phyloP scores from a whole-genome alignment of 139 green algal species.

The Picochlorum sp. region DNA sequence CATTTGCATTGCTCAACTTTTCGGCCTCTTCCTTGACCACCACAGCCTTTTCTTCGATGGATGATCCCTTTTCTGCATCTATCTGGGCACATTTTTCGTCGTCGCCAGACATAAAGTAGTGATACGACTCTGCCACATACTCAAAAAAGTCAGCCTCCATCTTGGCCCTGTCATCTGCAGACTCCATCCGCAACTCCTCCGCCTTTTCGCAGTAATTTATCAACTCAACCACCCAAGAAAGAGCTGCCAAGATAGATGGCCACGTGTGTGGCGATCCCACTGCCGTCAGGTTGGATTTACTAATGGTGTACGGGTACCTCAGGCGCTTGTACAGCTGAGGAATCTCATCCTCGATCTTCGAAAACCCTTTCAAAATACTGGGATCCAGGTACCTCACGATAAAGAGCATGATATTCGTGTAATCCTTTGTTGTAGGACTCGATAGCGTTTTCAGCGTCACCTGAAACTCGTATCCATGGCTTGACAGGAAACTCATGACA shows the following conservation, averaged over 20 bases:
- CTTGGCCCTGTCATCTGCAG: slow-evolving; percentile 24
- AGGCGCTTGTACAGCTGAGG: slow-evolving; percentile 86
- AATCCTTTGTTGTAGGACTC: slow-evolving; percentile 86
- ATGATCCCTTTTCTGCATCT: slow-evolving; percentile 46
- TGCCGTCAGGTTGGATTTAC: slow-evolving; percentile 78
- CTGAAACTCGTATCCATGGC: slow-evolving; percentile 67
- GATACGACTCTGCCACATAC: slow-evolving; percentile 55
- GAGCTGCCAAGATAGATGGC: slow-evolving; percentile 68
- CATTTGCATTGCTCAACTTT: slow-evolving; percentile 25
- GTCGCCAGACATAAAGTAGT: slow-evolving; percentile 69
- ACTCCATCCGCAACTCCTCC: slow-evolving; percentile 25
- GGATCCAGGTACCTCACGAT: slow-evolving; percentile 71
- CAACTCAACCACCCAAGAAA: slow-evolving; percentile 87
- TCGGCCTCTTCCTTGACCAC: slow-evolving; percentile 17
- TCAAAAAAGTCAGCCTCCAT: slow-evolving; percentile 57
- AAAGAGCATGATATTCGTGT: slow-evolving; percentile 79
- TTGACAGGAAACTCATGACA: slow-evolving; percentile 75
- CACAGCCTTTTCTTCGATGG: slow-evolving; percentile 37
- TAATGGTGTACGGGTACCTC: slow-evolving; percentile 87
- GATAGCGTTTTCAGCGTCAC: slow-evolving; percentile 58
- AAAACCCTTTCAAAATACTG: slow-evolving; percentile 47
- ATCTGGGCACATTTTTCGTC: slow-evolving; percentile 49
- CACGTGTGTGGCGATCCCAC: slow-evolving; percentile 89
- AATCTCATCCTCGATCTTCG: slow-evolving; percentile 81
- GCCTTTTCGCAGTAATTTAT: slow-evolving; percentile 75